Percentiles rank a stretch among this genome's conserved stretches.
phyloP scores from a whole-genome alignment of 1,284 basidiomycete genomes.

The Porogramme epimiltina region DNA sequence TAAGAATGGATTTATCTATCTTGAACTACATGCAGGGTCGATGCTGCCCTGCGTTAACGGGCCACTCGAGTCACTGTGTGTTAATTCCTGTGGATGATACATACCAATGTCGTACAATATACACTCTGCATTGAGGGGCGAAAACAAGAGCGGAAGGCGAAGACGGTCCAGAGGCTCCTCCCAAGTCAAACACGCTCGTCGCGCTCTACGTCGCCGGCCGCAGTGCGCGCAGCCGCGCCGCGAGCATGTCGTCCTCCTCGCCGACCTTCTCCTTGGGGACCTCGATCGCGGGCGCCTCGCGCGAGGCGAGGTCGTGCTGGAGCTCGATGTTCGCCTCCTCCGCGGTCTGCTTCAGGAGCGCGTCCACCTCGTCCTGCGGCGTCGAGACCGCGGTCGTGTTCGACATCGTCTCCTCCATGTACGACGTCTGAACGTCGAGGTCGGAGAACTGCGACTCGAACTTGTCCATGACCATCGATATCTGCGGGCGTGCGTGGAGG shows the following conservation, averaged over 20 bases:
- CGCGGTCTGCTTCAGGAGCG: constrained; percentile 90
- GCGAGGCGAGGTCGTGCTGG: constrained; percentile 84
- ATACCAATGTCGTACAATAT: constrained; percentile 20
- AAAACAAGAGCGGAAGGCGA: not conserved
- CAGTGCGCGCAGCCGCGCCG: constrained; percentile 79
- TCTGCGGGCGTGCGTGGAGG: constrained; percentile 51
- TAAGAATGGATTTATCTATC: too few relatives aligned
- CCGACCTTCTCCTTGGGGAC: constrained; percentile 57
- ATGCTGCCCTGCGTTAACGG: too few relatives aligned
- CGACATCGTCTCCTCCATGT: constrained; percentile 98
- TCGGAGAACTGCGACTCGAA: constrained; percentile 97
- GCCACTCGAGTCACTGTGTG: not conserved
- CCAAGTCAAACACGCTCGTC: too few relatives aligned
- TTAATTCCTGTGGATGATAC: constrained; percentile 15
- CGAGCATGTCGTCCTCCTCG: constrained; percentile 82
- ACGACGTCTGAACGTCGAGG: constrained; percentile 96
- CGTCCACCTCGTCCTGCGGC: constrained; percentile 97
- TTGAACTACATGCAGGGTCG: too few relatives aligned
- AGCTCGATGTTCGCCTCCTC: constrained; percentile 98
- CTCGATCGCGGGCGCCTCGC: constrained; percentile 59
- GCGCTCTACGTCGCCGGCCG: constrained; percentile 65
- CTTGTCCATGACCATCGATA: constrained; percentile 99
- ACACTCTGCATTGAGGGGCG: constrained; percentile 14
- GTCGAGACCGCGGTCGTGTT: constrained; percentile 91
- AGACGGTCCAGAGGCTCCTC: too few relatives aligned